Evolutionary conservation across 192 early-diverging fungal genomes (phyloP), one percentile per base, ranked within the genome.

Genomic region (Coemansia reversa): DNA sequence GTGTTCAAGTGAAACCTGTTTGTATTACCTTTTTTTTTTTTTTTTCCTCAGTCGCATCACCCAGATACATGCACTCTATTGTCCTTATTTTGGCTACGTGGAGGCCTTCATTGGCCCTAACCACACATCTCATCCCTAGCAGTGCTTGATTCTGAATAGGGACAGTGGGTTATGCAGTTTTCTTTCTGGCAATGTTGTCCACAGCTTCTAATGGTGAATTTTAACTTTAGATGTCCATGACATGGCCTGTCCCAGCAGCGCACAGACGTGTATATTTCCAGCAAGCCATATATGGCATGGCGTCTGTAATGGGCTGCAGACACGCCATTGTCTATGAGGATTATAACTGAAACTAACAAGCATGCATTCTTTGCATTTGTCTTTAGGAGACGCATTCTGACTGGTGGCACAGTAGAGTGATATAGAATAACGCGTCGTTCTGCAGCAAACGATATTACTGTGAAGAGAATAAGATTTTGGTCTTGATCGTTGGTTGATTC

Each of bases 191-290:
- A 45, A 16, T 45, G 8, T 16, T 16, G 14, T 45, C 14, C 9
- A 3, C 14, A 45, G 39, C 39, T 45, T 16, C 39, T 16, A 45
- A 16, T 16, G 14, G 12, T 2, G 39, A 45, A 9, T 16, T 16
- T 16, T 45, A 14, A 45, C 39, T 45, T 45, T 45, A 4, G 39
- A 45, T 45, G 39, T 16, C 3, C 14, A 16, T 45, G 39, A 16
- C 39, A 45, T 42, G n/a, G 33, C 42, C 35, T 42, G 42, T 42
- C 24, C 24, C 5, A 35, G 7, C 56, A 42, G 56, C 56, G 56
- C 56, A 39, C 56, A 58, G 56, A 58, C 56, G 22, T 23, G 32
- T 25, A 39, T 19, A 35, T 57, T 58, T 58, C 24, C 35, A 27
- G 30, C 55, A 33, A 29, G 33, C 32, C 33, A 29, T 57, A 57